Base-by-base conservation (phyloP, 495 filamentous ascomycete genomes). In the Evernia prunastri region DNA sequence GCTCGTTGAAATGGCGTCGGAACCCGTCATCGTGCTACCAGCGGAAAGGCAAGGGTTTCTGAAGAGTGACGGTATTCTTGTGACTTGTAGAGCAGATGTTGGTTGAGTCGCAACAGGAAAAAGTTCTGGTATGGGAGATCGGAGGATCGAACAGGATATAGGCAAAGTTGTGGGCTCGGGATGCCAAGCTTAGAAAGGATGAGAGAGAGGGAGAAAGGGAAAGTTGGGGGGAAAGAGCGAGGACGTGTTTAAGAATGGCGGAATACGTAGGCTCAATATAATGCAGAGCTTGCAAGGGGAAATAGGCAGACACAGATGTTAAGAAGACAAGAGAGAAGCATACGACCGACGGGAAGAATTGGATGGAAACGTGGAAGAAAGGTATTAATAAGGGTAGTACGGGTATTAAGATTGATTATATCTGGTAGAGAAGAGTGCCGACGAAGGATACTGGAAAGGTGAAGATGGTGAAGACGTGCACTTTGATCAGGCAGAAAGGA, bases 1-100 rank as follows among this genome's bases (percentile, higher is more conserved):
- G 43, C 64, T 66, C 27, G 42, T 25, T n/a, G 64, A 60, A 36
- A 35, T 39, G 17, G 9, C 33, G 29, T 31, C 57, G 15, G 59
- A 35, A 2, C 15, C 35, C 39, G 31, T 58, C 54, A 63, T 63
- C 4, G 2, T 45, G 53, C 61, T 42, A 18, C 1, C 4, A 23
- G 4, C 25, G 42, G 18, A 45, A 59, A 31, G 49, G 51, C 51
- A 6, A 29, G 35, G 25, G 3, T 13, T 31, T 29, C 25, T 27
- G 25, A 17, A 27, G 25, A 27, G 12, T 15, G 20, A 33, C 3
- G 33, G 36, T 20, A 27, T 29, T n/a, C 56, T 9, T 7, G 31
- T 58, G 10, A n/a, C 1, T 36, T 20, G 23, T 57, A 58, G 33
- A 58, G 33, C 29, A 35, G 5, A 17, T 31, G 49, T 18, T 25